Evolutionary conservation across 306 rosid genomes (phyloP).

Genomic region (Lagenaria siceraria): DNA sequence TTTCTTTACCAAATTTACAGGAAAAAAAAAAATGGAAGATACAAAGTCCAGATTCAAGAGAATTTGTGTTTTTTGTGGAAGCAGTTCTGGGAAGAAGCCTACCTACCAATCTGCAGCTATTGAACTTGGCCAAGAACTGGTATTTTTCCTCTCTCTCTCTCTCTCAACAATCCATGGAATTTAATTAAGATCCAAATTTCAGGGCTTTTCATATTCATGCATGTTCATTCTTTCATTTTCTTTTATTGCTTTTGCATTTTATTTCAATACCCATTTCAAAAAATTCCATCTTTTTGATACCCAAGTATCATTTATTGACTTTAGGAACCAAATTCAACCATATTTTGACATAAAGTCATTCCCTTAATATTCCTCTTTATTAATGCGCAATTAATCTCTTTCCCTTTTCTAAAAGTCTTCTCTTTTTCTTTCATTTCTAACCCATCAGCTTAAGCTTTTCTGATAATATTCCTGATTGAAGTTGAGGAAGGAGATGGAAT

Average conservation of each 20-base stretch:
- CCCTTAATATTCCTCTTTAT: not conserved
- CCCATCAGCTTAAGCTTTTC: not conserved
- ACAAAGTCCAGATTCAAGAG: constrained; percentile 71
- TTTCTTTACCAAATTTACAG: not conserved
- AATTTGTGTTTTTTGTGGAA: constrained; percentile 94
- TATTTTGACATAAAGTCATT: not conserved
- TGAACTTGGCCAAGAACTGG: constrained; percentile 84
- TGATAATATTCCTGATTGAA: not conserved
- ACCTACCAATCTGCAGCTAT: constrained; percentile 93
- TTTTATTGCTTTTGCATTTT: not conserved
- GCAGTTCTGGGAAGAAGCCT: constrained; percentile 92
- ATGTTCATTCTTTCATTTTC: not conserved
- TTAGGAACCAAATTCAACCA: not conserved
- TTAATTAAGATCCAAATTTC: not conserved
- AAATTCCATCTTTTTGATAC: not conserved
- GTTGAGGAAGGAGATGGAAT: constrained; percentile 15
- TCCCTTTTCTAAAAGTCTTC: not conserved
- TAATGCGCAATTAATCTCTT: not conserved
- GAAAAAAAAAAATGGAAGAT: constrained; percentile 46
- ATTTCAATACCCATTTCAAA: not conserved
- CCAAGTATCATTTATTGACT: not conserved
- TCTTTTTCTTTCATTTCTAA: not conserved
- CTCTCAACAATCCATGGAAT: not conserved
- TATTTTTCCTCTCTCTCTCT: constrained; percentile 7
- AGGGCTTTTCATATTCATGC: not conserved